Base-by-base conservation (phyloP, 306 rosid species). In the Oxytropis ochrocephala region DNA sequence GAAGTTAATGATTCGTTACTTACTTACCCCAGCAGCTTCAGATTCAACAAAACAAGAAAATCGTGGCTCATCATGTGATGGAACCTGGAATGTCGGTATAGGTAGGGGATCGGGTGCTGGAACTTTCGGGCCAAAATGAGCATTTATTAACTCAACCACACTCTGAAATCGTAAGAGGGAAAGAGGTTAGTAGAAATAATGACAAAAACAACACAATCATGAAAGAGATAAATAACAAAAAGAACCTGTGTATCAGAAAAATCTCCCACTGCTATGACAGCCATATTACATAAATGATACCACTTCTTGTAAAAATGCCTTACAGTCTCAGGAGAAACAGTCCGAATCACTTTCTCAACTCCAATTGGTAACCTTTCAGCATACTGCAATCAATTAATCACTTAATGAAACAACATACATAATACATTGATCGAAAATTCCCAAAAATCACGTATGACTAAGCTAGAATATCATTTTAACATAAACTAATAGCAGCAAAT, bases 1-100 rank as follows among this genome's bases (percentile, higher is more conserved):
- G 1, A 67, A 59, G 42, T 64, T 29, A 58, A 78, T 36, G 70
- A 79, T 30, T 64, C 4, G 60, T 77, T 69, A 62, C 72, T 54
- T 77, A 90, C 96, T 90, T 82, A 93, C 98, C 96, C 96, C 97
- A 36, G 94, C 88, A 65, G 97, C 94, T 78, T 90, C 98, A 76
- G 98, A 93, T 86, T 93, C 98, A 72, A 88, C 84, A 81, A 87
- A 93, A 82, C 96, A 86, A 43, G 98, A 93, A 84, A 85, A 86
- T 0, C 96, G 80, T 43, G 98, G 97, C 67, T 90, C 92, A 21
- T 86, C 86, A 67, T 90, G 98, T 61, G 92, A 82, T 77, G 91
- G 96, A 78, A 90, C 87, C 44, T 74, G 79, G 81, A 85, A 87
- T 75, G 52, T 71, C 72, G 96, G 94, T 63, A 88, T 72, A 47